Percentiles rank a stretch among this genome's conserved stretches.
Conservation (phyloP, 2,329 filamentous ascomycete genomes). For the Neocucurbitaria cava region DNA sequence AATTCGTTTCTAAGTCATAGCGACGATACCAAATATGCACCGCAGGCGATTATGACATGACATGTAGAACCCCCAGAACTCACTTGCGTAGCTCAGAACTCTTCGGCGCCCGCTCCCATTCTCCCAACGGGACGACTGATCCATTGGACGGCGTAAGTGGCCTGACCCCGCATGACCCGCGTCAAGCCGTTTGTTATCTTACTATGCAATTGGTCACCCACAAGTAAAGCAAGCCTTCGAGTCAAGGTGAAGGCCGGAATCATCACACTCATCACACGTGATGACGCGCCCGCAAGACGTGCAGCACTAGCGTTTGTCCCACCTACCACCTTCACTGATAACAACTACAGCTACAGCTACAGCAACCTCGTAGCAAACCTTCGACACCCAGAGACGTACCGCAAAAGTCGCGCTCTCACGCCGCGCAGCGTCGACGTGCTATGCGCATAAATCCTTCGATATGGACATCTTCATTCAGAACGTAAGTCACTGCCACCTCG, state of each 20-base stretch:
- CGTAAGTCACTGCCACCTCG: conserved; percentile 21
- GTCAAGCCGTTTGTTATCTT: background rate
- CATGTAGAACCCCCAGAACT: background rate
- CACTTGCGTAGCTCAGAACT: background rate
- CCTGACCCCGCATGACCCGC: background rate
- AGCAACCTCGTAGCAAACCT: background rate
- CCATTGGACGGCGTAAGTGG: too few relatives aligned
- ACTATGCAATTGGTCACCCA: background rate
- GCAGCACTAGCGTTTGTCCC: conserved; percentile 10
- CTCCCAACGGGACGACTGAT: too few relatives aligned
- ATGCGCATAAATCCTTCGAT: background rate
- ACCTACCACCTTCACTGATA: conserved; percentile 8
- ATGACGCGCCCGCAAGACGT: conserved; percentile 7
- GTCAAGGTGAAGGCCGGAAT: background rate
- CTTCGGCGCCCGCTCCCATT: background rate
- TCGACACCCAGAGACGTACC: background rate
- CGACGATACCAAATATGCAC: background rate
- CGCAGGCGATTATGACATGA: background rate
- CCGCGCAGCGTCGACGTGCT: background rate
- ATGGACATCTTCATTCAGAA: conserved; percentile 38
- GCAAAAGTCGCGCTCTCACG: too few relatives aligned
- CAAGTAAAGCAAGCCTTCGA: background rate
- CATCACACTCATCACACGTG: conserved; percentile 12
- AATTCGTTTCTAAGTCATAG: background rate
- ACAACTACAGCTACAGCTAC: background rate